phyloP scores from a whole-genome alignment of 768 basidiomycete species.

The Cystofilobasidium capitatum region DNA sequence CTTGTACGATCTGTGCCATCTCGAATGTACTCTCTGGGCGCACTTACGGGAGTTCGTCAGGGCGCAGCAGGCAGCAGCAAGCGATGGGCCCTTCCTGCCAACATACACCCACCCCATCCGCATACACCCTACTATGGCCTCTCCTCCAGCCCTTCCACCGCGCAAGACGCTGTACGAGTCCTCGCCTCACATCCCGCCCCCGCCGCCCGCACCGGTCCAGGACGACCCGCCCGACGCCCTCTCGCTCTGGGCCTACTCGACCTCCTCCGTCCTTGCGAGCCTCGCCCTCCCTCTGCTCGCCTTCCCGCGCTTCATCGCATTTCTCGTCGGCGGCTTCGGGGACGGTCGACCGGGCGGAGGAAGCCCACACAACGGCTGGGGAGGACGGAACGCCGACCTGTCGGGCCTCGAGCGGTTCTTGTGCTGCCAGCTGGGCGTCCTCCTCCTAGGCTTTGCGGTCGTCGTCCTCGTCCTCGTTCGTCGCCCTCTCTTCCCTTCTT shows the following conservation, averaged over 20 bases:
- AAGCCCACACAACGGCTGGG: not conserved
- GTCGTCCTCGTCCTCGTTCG: not conserved
- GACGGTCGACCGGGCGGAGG: not conserved
- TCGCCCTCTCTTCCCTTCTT: not conserved
- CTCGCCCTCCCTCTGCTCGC: constrained; percentile 6
- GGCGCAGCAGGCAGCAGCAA: too few species aligned
- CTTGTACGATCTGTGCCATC: too few species aligned
- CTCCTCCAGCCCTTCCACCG: not conserved
- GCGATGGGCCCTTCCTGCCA: not conserved
- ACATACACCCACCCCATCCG: not conserved
- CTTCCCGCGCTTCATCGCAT: constrained; percentile 16
- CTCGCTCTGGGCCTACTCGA: constrained; percentile 21
- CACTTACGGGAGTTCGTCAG: too few species aligned
- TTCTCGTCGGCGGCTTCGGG: constrained; percentile 18
- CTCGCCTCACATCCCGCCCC: not conserved
- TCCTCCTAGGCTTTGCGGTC: not conserved
- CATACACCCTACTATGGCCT: not conserved
- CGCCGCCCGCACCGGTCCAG: not conserved
- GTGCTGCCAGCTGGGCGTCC: constrained; percentile 6
- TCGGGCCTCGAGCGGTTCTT: constrained; percentile 17
- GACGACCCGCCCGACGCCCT: constrained; percentile 6
- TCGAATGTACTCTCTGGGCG: too few species aligned
- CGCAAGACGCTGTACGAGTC: not conserved
- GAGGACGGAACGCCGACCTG: constrained; percentile 5
- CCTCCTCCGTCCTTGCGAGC: not conserved